Base-by-base conservation (phyloP, 2,329 filamentous ascomycete species). In the Pseudogymnoascus sp. region DNA sequence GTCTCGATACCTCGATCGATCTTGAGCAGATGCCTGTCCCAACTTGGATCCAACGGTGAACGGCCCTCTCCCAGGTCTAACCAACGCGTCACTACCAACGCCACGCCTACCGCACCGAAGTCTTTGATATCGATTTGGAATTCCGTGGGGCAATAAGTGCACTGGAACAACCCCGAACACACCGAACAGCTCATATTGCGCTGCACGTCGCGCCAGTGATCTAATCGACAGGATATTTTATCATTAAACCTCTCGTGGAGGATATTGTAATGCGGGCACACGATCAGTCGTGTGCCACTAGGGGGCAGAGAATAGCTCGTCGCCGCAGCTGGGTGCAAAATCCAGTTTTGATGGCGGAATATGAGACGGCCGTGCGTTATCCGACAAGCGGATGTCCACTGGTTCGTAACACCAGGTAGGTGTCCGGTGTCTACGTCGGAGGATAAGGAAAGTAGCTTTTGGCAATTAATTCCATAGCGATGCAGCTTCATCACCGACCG, bases 121-220 rank as follows among this genome's bases (percentile, higher is more conserved):
- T 63, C 52, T 39, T 64, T 63, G 52, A 62, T 63, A 35, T 64
- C 63, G 35, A 66, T 25, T 29, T 62, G 58, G 33, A 66, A 64
- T 58, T 64, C 64, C 2, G 61, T 64, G 2, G 40, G 18, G 40
- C 40, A 45, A 21, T 12, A 3, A 2, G 13, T 13, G 40, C 40
- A 27, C 21, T 8, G 6, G 40, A 7, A 45, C 25, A 25, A 7
- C 40, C 40, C 40, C 5, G 10, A 25, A 45, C 40, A 27, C 21
- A 1, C 3, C 13, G 5, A 3, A 27, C 40, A 45, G 21, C 12
- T 3, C 18, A 4, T 12, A 2, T 9, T 27, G 8, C n/a, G 35
- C 35, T 27, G 8, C 12, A 45, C 5, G 5, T 45, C 8, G 5
- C 15, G 12, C 40, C 12, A 27, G 40, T 45, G 40, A 13, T 27